phyloP scores from a whole-genome alignment of 768 basidiomycete species.

The Xanthoconium purpureum region DNA sequence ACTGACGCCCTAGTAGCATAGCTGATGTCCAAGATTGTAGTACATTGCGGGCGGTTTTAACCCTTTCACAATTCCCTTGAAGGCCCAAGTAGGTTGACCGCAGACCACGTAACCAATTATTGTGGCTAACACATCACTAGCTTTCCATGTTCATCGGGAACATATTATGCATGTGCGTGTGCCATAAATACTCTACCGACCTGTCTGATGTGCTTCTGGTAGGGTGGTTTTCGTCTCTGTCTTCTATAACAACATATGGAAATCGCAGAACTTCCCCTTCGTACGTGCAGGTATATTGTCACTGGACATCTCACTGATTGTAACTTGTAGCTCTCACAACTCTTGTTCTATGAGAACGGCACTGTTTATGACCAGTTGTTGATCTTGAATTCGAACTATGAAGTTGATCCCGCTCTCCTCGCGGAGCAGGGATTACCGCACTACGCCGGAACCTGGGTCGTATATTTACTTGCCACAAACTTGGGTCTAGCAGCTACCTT shows the following conservation, averaged over 20 bases:
- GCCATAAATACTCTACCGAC: too few species aligned
- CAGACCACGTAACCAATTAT: neutral
- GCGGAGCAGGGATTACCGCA: conserved; percentile 38
- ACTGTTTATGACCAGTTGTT: conserved; percentile 48
- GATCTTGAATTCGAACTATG: conserved; percentile 52
- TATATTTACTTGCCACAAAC: conserved; percentile 18
- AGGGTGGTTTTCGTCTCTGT: conserved; percentile 34
- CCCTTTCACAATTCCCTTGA: conserved; percentile 52
- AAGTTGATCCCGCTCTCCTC: conserved; percentile 48
- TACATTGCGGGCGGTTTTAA: conserved; percentile 33
- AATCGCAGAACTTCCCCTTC: conserved; percentile 59
- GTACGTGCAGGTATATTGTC: conserved; percentile 32
- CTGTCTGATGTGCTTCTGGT: conserved; percentile 6
- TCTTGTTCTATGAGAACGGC: conserved; percentile 50
- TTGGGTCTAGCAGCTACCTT: conserved; percentile 44
- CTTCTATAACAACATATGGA: conserved; percentile 53
- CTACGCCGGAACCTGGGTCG: conserved; percentile 28
- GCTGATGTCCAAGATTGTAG: conserved; percentile 2
- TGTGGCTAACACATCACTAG: conserved; percentile 9
- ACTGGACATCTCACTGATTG: neutral
- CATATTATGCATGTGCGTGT: conserved; percentile 47
- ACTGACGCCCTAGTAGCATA: too few species aligned
- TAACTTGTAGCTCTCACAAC: conserved; percentile 41
- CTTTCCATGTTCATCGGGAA: conserved; percentile 49
- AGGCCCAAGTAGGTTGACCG: conserved; percentile 37